Conservation (phyloP, 371 early-diverging fungal species). For the Circinella umbellata region DNA sequence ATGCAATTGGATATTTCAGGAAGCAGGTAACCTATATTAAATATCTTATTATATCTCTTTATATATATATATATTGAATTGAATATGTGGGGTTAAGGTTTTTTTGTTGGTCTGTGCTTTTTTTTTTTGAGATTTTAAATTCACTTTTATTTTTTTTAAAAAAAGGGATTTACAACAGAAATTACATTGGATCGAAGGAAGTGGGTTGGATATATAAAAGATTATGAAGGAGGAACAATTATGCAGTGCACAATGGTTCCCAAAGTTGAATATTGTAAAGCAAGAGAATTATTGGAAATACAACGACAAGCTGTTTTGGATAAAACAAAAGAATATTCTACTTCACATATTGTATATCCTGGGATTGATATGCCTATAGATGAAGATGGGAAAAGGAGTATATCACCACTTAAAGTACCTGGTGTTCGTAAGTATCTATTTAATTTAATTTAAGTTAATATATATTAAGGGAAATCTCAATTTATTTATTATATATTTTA, state of each 20-base stretch:
- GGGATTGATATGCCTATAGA: conserved; percentile 75
- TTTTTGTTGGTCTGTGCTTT: background rate
- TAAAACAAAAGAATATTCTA: conserved; percentile 76
- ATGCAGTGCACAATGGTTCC: conserved; percentile 88
- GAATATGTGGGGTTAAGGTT: background rate
- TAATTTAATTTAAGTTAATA: no score
- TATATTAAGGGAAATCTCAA: no score
- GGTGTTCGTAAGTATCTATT: conserved; percentile 76
- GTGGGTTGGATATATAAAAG: conserved; percentile 99
- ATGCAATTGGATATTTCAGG: conserved; percentile 99
- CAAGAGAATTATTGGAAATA: conserved; percentile 60
- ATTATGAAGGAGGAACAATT: conserved; percentile 99
- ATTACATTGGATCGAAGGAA: conserved; percentile 89
- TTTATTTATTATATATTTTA: conserved; percentile 26
- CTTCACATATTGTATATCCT: conserved; percentile 79
- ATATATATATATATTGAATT: no score
- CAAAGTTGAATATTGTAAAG: conserved; percentile 60
- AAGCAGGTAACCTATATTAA: conserved; percentile 78
- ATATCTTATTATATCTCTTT: no score
- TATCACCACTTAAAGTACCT: conserved; percentile 67
- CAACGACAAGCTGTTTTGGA: conserved; percentile 83
- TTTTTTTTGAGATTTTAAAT: background rate
- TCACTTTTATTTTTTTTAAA: background rate
- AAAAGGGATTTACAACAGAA: conserved; percentile 95
- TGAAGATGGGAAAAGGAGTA: conserved; percentile 49